These are phyloP conservation scores for Adenanthera pavonina DNA, from an alignment of 306 rosid genomes.

Conservation along the genomic window DNA sequence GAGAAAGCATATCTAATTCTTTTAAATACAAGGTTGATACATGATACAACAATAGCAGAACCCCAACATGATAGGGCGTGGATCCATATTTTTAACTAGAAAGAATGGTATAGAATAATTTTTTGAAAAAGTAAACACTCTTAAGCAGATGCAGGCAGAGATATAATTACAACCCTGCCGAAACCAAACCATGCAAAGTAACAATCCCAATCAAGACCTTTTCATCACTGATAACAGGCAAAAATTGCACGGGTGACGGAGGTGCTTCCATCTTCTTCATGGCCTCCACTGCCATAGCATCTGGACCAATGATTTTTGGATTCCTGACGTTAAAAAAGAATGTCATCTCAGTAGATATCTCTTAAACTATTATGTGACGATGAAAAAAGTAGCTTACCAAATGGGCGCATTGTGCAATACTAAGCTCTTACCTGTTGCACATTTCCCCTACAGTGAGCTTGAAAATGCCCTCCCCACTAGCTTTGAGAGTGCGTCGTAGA, in stretches of 20 bases:
- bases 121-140: neutral
- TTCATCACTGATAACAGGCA: constrained; percentile 77
- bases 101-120: constrained; percentile 41
- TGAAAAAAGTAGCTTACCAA: neutral
- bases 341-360: constrained; percentile 20
- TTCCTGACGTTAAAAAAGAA: constrained; percentile 52
- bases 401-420: neutral
- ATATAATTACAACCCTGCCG: constrained; percentile 67
- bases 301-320: constrained; percentile 78
- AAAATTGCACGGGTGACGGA: constrained; percentile 93
- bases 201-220: constrained; percentile 82
- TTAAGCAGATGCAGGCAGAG: neutral
- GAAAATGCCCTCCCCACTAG: constrained; percentile 89
- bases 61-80: constrained; percentile 22
- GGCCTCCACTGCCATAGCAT: constrained; percentile 93
- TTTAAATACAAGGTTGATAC: neutral
- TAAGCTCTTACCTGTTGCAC: constrained; percentile 77
- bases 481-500: constrained; percentile 93
- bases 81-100: constrained; percentile 30
- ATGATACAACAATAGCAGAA: constrained; percentile 11
- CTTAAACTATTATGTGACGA: neutral
- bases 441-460: constrained; percentile 87
- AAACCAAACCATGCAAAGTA: constrained; percentile 95
- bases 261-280: constrained; percentile 99
- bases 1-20: neutral